Conservation (phyloP, 1,139 yeast genomes). For the Debaryomyces coudertii region DNA sequence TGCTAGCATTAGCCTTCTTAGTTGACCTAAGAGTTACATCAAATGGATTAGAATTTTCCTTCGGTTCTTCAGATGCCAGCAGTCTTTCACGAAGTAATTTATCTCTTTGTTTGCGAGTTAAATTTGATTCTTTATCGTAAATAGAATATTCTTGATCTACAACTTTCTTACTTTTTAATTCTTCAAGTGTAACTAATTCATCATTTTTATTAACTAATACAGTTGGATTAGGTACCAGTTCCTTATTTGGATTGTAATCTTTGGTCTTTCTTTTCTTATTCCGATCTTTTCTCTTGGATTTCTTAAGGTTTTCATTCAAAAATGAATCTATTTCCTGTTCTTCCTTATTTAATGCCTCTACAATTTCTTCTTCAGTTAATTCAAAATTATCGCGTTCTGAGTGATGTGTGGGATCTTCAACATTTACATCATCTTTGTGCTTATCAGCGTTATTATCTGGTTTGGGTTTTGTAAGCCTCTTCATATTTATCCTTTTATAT, state of each 20-base stretch:
- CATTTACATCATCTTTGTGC: background rate
- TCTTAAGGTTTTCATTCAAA: background rate
- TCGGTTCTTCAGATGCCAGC: background rate
- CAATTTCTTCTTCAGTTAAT: conserved; percentile 7
- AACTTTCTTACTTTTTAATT: conserved; percentile 11
- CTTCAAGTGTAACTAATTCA: conserved; percentile 12
- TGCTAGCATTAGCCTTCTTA: conserved; percentile 31
- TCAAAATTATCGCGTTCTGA: background rate
- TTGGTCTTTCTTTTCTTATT: background rate
- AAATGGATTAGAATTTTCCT: conserved; percentile 26
- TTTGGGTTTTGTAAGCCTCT: background rate
- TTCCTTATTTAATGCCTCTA: conserved; percentile 2
- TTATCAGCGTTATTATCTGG: background rate
- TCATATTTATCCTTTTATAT: conserved; percentile 3
- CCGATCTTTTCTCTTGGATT: background rate
- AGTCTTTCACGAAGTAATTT: conserved; percentile 6
- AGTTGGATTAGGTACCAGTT: background rate
- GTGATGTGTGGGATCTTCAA: background rate
- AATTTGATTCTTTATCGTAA: conserved; percentile 10
- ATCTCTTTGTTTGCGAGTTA: conserved; percentile 11
- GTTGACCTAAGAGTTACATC: conserved; percentile 36
- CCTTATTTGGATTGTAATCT: background rate
- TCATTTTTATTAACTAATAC: conserved; percentile 10
- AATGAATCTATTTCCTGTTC: conserved; percentile 2
- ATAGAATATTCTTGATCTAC: conserved; percentile 8